Conservation (phyloP, 2,329 filamentous ascomycete genomes). For the Colletotrichum eleusines region DNA sequence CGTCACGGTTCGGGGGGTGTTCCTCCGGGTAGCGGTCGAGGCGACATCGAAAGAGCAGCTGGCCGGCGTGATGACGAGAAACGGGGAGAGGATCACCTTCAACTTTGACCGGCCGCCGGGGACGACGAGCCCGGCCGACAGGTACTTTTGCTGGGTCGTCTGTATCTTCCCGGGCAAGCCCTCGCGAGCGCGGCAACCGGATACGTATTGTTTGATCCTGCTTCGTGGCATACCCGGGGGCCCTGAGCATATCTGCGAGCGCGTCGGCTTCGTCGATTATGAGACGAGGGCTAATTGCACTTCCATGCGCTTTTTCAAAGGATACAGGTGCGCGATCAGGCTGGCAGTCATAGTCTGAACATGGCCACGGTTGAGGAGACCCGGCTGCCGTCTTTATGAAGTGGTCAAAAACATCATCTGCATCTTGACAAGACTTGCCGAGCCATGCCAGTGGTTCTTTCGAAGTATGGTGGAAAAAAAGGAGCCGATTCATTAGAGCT, state of each 20-base stretch:
- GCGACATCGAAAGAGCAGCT: not conserved
- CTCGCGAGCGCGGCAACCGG: not conserved
- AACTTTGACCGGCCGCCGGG: not conserved
- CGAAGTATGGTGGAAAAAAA: too few relatives aligned
- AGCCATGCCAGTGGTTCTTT: not conserved
- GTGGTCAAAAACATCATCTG: too few relatives aligned
- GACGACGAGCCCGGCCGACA: not conserved
- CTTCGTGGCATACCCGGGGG: not conserved
- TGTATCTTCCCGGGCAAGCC: not conserved
- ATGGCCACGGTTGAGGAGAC: rapidly evolving
- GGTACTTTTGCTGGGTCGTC: slow-evolving; percentile 11
- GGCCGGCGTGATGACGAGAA: not conserved
- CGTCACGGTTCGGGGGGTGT: not conserved
- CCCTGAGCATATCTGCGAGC: not conserved
- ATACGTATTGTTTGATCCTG: not conserved
- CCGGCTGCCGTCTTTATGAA: not conserved
- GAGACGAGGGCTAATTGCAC: not conserved
- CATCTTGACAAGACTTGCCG: too few relatives aligned
- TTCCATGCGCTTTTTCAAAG: slow-evolving; percentile 1
- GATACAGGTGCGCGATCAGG: not conserved
- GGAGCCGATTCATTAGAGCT: not conserved
- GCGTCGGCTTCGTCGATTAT: slow-evolving; percentile 3
- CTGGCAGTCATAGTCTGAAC: not conserved
- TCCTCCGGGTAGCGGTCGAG: not conserved
- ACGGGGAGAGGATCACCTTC: not conserved